Conservation (phyloP, 805 yeast species). For the Candida taoyuanica region DNA sequence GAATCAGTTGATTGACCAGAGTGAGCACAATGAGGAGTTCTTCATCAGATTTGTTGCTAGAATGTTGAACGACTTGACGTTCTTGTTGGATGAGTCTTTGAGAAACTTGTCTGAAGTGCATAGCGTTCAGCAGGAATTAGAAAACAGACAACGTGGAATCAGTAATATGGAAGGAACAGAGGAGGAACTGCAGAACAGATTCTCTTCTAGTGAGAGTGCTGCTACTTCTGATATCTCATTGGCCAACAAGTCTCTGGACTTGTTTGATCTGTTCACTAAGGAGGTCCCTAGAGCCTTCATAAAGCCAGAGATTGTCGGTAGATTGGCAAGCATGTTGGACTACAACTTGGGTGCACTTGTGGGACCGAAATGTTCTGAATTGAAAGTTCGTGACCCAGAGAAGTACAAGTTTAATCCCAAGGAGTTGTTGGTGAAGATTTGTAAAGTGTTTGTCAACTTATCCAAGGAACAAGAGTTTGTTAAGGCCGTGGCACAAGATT, state of each 20-base stretch:
- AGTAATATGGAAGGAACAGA: conserved; percentile 44
- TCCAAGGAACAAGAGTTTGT: conserved; percentile 61
- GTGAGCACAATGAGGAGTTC: conserved; percentile 68
- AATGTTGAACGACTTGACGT: conserved; percentile 92
- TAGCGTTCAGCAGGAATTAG: conserved; percentile 61
- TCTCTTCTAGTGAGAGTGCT: conserved; percentile 62
- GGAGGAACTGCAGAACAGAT: conserved; percentile 54
- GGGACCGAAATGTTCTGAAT: conserved; percentile 88
- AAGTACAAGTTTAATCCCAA: conserved; percentile 81
- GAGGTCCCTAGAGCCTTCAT: conserved; percentile 85
- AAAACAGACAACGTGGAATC: conserved; percentile 35
- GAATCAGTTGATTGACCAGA: conserved; percentile 61
- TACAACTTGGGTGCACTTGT: conserved; percentile 89
- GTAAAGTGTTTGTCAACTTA: conserved; percentile 73
- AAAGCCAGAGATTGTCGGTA: conserved; percentile 84
- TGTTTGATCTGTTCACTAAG: conserved; percentile 76
- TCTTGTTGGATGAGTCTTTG: conserved; percentile 84
- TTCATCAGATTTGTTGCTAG: conserved; percentile 91
- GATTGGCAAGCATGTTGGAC: conserved; percentile 93
- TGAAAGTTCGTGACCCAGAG: conserved; percentile 81
- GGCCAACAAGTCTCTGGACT: conserved; percentile 73
- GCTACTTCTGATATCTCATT: conserved; percentile 81
- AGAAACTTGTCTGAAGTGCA: conserved; percentile 77
- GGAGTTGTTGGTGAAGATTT: conserved; percentile 59
- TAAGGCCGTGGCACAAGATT: conserved; percentile 81